Conservation (phyloP, 2,329 filamentous ascomycete genomes). For the Diplodia mutila region DNA sequence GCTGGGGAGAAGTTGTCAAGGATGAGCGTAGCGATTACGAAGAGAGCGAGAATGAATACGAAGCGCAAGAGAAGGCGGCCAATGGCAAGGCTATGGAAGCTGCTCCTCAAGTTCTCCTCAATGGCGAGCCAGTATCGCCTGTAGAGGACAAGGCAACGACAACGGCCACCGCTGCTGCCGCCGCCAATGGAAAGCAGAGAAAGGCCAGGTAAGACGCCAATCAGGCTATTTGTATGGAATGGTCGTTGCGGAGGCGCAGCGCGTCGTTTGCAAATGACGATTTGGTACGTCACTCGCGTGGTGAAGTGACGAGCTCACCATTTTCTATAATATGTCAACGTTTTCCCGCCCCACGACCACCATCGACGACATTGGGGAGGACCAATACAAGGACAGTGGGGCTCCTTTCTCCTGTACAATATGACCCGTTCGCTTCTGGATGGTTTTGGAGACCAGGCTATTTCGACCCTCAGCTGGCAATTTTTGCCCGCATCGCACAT, state of each 20-base stretch:
- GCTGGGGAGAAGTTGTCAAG: slow-evolving; percentile 56
- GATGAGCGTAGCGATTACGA: slow-evolving; percentile 75
- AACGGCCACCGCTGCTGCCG: background rate
- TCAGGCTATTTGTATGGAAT: too few species aligned
- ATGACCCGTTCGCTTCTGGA: slow-evolving; percentile 9
- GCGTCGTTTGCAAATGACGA: background rate
- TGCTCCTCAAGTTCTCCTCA: slow-evolving; percentile 34
- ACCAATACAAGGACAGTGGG: background rate
- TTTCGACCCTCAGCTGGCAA: background rate
- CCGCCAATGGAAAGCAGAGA: slow-evolving; percentile 16
- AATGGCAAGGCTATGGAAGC: slow-evolving; percentile 25
- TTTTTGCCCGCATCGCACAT: background rate
- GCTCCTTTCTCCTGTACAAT: slow-evolving; percentile 13
- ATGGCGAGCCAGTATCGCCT: slow-evolving; percentile 33
- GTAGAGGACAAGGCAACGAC: slow-evolving; percentile 18
- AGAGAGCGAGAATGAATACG: slow-evolving; percentile 31
- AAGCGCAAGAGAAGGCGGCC: background rate
- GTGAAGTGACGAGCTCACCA: background rate
- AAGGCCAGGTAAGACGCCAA: slow-evolving; percentile 21
- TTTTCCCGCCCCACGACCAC: slow-evolving; percentile 16
- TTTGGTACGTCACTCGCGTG: background rate
- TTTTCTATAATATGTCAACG: slow-evolving; percentile 8
- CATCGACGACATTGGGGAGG: background rate
- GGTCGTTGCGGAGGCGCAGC: too few species aligned
- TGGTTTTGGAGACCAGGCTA: background rate